Evolutionary conservation across 306 rosid genomes (phyloP).

Genomic region (Dalbergia oliveri): DNA sequence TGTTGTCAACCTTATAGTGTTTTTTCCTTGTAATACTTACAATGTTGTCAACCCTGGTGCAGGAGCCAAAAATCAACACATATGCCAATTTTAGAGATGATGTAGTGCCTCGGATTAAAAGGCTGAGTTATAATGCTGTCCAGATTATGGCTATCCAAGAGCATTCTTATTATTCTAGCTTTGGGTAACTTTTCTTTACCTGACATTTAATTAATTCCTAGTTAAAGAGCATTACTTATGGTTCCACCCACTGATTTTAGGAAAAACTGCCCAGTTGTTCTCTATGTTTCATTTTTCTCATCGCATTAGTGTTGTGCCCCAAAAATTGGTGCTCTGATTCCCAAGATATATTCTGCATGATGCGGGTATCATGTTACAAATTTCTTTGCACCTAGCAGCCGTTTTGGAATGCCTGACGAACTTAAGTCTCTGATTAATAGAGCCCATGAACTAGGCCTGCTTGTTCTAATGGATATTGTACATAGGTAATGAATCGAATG

Average conservation of each 20-base stretch:
- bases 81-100: conserved; percentile 91
- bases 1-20: neutral
- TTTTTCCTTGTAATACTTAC: conserved; percentile 13
- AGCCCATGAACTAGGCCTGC: conserved; percentile 95
- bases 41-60: conserved; percentile 48
- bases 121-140: conserved; percentile 96
- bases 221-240: too few species aligned
- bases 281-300: conserved; percentile 1
- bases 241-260: neutral
- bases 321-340: conserved; percentile 15
- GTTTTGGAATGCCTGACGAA: conserved; percentile 97
- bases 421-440: conserved; percentile 89
- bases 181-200: conserved; percentile 70
- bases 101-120: conserved; percentile 66
- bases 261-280: too few species aligned
- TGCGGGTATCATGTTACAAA: conserved; percentile 95
- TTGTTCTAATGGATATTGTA: conserved; percentile 99
- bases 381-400: conserved; percentile 98
- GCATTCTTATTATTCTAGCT: conserved; percentile 98
- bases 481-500: conserved; percentile 71
- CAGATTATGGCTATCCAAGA: conserved; percentile 99
- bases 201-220: too few species aligned
- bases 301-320: conserved; percentile 29
- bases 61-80: conserved; percentile 90
- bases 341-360: conserved; percentile 29